Evolutionary conservation across 805 yeast species (phyloP).

Genomic region (Saturnispora saitoi): DNA sequence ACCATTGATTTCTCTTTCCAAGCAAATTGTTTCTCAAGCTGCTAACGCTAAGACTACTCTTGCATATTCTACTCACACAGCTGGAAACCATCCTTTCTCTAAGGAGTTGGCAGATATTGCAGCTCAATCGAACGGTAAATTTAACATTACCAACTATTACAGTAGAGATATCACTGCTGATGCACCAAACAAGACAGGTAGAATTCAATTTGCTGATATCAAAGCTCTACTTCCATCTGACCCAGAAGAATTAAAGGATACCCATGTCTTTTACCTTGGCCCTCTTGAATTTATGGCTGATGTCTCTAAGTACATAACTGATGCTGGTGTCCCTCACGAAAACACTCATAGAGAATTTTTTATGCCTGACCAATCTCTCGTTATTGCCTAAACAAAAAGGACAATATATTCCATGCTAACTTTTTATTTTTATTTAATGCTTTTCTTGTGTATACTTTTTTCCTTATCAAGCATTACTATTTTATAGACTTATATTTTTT

Average conservation of each 20-base stretch:
- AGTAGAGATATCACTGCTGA: background rate
- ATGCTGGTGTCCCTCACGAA: background rate
- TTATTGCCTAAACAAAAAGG: background rate
- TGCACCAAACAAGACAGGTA: background rate
- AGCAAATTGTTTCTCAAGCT: conserved; percentile 22
- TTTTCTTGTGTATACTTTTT: background rate
- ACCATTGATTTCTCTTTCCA: conserved; percentile 48
- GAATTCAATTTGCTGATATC: background rate
- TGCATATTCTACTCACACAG: background rate
- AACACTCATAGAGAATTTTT: background rate
- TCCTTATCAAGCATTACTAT: background rate
- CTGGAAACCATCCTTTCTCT: background rate
- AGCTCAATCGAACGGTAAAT: background rate
- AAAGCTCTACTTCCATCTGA: background rate
- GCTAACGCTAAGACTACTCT: background rate
- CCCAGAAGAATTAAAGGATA: background rate
- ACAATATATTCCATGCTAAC: background rate
- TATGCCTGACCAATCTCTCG: background rate
- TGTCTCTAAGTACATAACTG: background rate
- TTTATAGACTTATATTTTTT: background rate
- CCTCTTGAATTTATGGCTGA: background rate
- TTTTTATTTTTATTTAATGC: background rate
- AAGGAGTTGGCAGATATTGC: background rate
- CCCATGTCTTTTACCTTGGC: background rate
- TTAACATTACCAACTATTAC: background rate